A percentile compares a stretch with the other conserved stretches of the same genome.
phyloP scores from a whole-genome alignment of 202 grass and related monocot genomes.

The Elaeis oleifera region DNA sequence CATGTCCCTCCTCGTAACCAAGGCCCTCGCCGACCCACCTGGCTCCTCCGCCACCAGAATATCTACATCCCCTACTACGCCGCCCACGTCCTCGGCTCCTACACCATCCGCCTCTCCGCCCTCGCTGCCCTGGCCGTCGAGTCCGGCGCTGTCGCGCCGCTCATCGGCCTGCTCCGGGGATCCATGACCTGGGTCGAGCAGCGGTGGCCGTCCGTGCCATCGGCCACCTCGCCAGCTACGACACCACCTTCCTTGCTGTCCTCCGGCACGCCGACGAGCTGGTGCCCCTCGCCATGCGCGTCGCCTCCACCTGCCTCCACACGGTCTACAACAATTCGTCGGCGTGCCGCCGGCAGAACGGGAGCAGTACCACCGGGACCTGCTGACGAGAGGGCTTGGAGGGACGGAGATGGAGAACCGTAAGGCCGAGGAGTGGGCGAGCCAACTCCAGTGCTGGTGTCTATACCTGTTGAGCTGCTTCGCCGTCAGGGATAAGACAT shows the following conservation, averaged over 20 bases:
- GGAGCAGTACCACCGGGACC: conserved; percentile 71
- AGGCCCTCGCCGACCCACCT: conserved; percentile 44
- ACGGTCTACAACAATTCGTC: conserved; percentile 51
- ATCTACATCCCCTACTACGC: conserved; percentile 72
- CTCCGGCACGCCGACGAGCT: conserved; percentile 42
- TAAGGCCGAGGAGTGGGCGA: conserved; percentile 93
- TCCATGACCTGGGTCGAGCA: conserved; percentile 85
- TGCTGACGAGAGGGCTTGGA: conserved; percentile 40
- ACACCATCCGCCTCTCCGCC: conserved; percentile 57
- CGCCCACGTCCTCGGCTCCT: conserved; percentile 72
- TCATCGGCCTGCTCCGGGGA: conserved; percentile 54
- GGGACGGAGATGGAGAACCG: conserved; percentile 40
- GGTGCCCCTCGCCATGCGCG: conserved; percentile 43
- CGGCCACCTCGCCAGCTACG: conserved; percentile 87
- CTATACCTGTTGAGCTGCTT: conserved; percentile 85
- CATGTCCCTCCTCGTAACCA: conserved; percentile 68
- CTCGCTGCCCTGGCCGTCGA: conserved; percentile 57
- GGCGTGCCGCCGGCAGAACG: conserved; percentile 22
- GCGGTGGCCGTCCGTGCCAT: conserved; percentile 67
- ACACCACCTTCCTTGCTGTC: conserved; percentile 56
- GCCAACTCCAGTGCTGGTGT: conserved; percentile 98
- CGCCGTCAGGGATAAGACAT: conserved; percentile 51
- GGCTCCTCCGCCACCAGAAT: conserved; percentile 43
- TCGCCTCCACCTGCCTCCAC: conserved; percentile 47
- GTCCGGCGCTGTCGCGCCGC: conserved; percentile 38